These are phyloP conservation scores for Nemania sp. DNA, from an alignment of 2,329 filamentous ascomycete genomes.

Conservation along the genomic window DNA sequence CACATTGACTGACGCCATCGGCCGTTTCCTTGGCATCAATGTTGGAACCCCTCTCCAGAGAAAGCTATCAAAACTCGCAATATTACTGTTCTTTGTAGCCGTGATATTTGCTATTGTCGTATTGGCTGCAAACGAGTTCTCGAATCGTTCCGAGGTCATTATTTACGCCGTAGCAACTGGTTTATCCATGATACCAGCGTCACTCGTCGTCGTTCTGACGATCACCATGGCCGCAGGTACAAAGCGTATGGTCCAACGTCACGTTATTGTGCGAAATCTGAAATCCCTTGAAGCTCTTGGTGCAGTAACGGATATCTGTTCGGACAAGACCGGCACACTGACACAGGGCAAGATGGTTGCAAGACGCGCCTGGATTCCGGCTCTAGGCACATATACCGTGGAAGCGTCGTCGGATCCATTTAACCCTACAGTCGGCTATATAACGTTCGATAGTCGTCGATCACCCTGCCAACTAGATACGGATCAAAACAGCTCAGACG, in stretches of 20 bases:
- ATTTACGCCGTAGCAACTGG: constrained; percentile 64
- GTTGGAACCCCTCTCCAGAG: constrained; percentile 72
- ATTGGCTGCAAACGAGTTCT: constrained; percentile 65
- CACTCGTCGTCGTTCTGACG: constrained; percentile 67
- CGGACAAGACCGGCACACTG: constrained; percentile 63
- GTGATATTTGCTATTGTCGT: constrained; percentile 72
- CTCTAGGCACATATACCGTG: constrained; percentile 60
- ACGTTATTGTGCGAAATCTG: constrained; percentile 63
- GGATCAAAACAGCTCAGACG: constrained; percentile 34
- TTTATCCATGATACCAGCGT: constrained; percentile 65
- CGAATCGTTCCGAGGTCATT: constrained; percentile 61
- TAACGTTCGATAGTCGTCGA: constrained; percentile 45
- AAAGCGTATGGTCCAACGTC: constrained; percentile 59
- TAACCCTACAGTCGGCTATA: constrained; percentile 58
- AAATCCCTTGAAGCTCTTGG: constrained; percentile 64
- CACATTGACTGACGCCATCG: constrained; percentile 62
- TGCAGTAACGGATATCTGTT: constrained; percentile 61
- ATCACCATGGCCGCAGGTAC: constrained; percentile 67
- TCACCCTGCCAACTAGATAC: constrained; percentile 42
- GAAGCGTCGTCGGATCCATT: constrained; percentile 59
- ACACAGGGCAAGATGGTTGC: constrained; percentile 69
- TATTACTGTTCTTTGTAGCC: constrained; percentile 68
- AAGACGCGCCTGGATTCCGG: constrained; percentile 62
- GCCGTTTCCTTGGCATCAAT: constrained; percentile 68
- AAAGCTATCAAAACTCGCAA: constrained; percentile 69